phyloP scores from a whole-genome alignment of 768 basidiomycete genomes.

The Lentinula raphanica region DNA sequence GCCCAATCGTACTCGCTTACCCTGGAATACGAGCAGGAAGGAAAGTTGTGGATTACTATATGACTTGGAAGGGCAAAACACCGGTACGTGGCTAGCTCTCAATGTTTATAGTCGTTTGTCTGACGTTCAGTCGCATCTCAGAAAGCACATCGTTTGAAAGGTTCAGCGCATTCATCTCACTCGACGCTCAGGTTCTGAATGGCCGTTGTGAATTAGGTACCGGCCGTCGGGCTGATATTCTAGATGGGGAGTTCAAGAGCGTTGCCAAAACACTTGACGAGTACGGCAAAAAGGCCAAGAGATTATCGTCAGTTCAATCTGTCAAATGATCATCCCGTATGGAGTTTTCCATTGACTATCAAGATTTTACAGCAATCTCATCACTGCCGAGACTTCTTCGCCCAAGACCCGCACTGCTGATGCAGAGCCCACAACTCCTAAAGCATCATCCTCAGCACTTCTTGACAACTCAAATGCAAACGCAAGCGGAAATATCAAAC shows the following conservation, averaged over 20 bases:
- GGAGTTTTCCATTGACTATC: neutral
- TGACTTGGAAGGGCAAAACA: slow-evolving; percentile 42
- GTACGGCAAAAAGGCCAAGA: slow-evolving; percentile 6
- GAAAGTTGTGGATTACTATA: slow-evolving; percentile 45
- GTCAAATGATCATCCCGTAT: neutral
- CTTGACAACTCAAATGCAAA: neutral
- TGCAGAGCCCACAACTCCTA: neutral
- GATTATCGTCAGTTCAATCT: slow-evolving; percentile 6
- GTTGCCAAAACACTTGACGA: slow-evolving; percentile 2
- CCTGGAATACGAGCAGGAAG: slow-evolving; percentile 32
- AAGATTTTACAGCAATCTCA: neutral
- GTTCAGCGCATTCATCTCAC: neutral
- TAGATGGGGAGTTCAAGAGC: slow-evolving; percentile 8
- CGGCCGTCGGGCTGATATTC: slow-evolving; percentile 5
- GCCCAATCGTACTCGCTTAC: slow-evolving; percentile 41
- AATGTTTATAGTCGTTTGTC: neutral
- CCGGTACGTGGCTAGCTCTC: neutral
- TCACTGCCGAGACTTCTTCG: neutral
- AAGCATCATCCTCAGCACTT: neutral
- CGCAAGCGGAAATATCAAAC: neutral
- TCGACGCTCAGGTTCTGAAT: neutral
- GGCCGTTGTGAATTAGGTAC: slow-evolving; percentile 1
- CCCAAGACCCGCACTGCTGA: neutral
- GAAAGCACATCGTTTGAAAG: slow-evolving; percentile 23
- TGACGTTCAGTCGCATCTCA: neutral